A percentile compares a stretch with the other conserved stretches of the same genome.
Evolutionary conservation across 2,329 filamentous ascomycete species (phyloP).

Genomic region (Stachybotrys chartarum): DNA sequence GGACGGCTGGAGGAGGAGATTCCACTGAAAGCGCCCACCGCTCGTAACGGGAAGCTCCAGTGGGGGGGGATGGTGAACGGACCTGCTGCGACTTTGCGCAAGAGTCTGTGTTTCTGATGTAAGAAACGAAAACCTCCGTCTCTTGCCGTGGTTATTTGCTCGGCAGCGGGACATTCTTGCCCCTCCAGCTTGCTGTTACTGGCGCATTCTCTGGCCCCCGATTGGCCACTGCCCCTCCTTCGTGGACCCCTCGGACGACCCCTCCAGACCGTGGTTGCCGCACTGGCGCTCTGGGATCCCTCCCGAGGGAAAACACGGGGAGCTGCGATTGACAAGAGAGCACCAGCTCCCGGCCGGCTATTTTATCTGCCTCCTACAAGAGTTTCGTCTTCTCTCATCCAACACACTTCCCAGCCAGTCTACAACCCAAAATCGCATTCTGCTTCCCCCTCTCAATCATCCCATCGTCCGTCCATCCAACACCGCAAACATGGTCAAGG

Average conservation of each 20-base stretch:
- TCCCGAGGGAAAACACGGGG: background rate
- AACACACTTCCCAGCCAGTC: background rate
- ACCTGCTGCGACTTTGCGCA: background rate
- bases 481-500: constrained; percentile 49
- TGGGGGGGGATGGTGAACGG: background rate
- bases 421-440: constrained; percentile 1
- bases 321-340: background rate
- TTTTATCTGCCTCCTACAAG: background rate
- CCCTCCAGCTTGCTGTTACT: background rate
- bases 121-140: background rate
- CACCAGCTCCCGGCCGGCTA: background rate
- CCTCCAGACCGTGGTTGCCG: background rate
- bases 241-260: background rate
- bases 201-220: background rate
- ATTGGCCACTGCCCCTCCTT: background rate
- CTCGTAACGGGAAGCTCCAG: background rate
- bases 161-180: background rate
- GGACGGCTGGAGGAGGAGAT: too few relatives aligned
- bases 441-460: constrained; percentile 1
- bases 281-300: background rate
- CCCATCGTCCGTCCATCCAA: constrained; percentile 3
- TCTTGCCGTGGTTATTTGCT: background rate
- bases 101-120: background rate
- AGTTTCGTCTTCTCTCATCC: background rate
- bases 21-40: too few relatives aligned